Conservation (phyloP, 768 basidiomycete genomes). For the Tephrocybe rancida region DNA sequence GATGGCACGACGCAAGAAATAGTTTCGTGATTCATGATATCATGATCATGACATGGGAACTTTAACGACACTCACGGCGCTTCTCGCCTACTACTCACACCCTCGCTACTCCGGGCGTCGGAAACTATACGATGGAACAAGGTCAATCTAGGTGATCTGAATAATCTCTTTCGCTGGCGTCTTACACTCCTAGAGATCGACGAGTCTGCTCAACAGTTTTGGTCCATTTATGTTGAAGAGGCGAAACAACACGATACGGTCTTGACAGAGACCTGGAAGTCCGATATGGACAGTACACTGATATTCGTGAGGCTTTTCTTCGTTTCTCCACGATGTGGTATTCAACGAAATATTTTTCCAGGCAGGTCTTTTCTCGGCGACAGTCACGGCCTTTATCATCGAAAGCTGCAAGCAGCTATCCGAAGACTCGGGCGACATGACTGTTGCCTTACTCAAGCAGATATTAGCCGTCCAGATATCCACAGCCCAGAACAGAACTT, state of each 20-base stretch:
- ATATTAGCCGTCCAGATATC: slow-evolving; percentile 6
- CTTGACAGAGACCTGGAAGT: background rate
- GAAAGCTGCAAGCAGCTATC: slow-evolving; percentile 19
- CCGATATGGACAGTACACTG: background rate
- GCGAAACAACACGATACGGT: background rate
- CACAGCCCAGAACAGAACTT: background rate
- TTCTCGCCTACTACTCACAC: no score
- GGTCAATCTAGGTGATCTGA: no score
- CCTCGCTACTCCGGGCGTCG: no score
- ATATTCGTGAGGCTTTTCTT: background rate
- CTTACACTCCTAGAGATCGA: no score
- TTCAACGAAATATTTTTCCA: no score
- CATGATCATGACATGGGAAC: no score
- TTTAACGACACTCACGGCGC: no score
- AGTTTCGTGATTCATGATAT: no score
- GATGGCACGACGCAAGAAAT: no score
- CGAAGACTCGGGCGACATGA: slow-evolving; percentile 5
- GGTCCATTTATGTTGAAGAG: background rate
- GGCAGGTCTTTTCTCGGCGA: slow-evolving; percentile 23
- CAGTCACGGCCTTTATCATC: slow-evolving; percentile 20
- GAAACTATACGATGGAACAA: no score
- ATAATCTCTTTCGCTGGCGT: no score
- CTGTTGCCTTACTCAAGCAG: slow-evolving; percentile 2
- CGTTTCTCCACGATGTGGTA: no score
- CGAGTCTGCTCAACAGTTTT: background rate